Evolutionary conservation across 306 rosid species (phyloP), one percentile per base, ranked within the genome.

Genomic region (cucumber (Cucumis sativus)): DNA sequence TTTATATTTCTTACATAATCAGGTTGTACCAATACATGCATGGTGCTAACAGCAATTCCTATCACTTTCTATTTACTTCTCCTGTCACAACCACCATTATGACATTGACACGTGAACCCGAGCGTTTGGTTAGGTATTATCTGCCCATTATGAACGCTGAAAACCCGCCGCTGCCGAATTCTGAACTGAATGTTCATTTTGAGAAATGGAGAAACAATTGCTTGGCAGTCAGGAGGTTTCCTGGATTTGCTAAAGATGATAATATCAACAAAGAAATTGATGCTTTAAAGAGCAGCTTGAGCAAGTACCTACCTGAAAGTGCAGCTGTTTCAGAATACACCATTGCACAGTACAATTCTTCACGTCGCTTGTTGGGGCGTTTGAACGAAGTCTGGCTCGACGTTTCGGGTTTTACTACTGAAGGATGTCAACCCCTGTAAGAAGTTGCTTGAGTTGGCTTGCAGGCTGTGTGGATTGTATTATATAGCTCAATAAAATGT

Each of bases 301-400:
- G 74, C 61, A 85, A 85, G 58, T 59, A 79, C 63, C 11, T 69
- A 7, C 64, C 15, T 61, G 76, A 57, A 20, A 79, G 56, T 23
- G 65, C 81, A 25, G 76, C 58, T 61, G 65, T 56, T 6, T 28
- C 77, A 70, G 88, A 75, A 64, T 88, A 81, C n/a, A 71, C 83
- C 45, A 82, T 91, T 79, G 98, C 98, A 16, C 92, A 88, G 76
- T 93, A 89, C 84, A 89, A 93, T 61, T 79, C 88, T 83, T 82
- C 90, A 0, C 39, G 8, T 73, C 80, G 14, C 33, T 68, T 33
- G 47, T 80, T 84, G 23, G 87, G 77, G 3, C 84, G 92, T n/a
- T 78, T 89, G 41, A 93, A 93, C 78, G 92, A 93, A 84, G 96
- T 88, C 54, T 88, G 97, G 98, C 75, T 89, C 0, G 77, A 79